A percentile compares a stretch with the other conserved stretches of the same genome.
Conservation (phyloP, 306 rosid species). For the Rosa chinensis region DNA sequence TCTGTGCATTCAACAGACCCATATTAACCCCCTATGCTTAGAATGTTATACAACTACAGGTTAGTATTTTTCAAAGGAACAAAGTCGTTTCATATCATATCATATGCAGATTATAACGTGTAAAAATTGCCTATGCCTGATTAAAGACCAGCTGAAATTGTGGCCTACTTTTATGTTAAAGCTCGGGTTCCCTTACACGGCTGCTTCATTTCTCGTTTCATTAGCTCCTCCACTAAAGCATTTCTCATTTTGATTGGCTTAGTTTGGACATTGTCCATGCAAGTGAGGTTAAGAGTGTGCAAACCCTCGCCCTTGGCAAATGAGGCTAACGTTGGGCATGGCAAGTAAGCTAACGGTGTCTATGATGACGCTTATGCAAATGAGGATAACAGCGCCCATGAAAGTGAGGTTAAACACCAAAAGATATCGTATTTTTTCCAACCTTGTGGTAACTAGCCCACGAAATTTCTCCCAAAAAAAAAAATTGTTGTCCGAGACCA, state of each 20-base stretch:
- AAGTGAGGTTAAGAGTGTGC: not conserved
- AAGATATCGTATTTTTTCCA: too few species aligned
- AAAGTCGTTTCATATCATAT: slow-evolving; percentile 1
- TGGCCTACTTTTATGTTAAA: not conserved
- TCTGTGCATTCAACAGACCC: slow-evolving; percentile 24
- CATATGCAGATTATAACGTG: not conserved
- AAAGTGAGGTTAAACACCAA: not conserved
- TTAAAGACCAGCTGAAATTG: not conserved
- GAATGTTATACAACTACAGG: slow-evolving; percentile 7
- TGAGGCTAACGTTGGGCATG: not conserved
- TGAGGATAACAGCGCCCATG: not conserved
- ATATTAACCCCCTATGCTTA: not conserved
- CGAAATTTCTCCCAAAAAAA: too few species aligned
- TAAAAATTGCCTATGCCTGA: not conserved
- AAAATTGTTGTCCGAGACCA: too few species aligned
- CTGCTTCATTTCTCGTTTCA: not conserved
- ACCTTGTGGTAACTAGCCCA: too few species aligned
- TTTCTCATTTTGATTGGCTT: not conserved
- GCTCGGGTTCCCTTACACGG: not conserved
- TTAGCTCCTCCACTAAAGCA: not conserved
- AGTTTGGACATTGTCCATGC: not conserved
- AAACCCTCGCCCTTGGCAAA: not conserved
- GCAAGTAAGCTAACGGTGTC: too few species aligned
- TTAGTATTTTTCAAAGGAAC: slow-evolving; percentile 2
- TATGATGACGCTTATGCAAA: not conserved